Evolutionary conservation across 164 flowering plant genomes (phyloP), one percentile per base, ranked within the genome.

Genomic region (Houttuynia cordata): DNA sequence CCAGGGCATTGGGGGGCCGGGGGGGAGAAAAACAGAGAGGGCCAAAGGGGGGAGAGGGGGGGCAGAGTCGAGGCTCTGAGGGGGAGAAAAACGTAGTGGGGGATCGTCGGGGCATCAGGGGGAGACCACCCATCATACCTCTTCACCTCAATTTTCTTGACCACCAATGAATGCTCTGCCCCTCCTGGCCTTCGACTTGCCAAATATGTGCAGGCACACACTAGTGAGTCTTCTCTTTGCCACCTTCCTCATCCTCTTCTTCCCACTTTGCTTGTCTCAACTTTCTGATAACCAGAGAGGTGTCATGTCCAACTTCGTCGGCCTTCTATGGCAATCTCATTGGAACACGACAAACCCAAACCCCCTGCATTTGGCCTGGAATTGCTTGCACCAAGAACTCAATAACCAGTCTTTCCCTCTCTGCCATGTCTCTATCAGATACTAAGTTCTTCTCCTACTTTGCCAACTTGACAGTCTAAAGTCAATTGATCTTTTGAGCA

Each of bases 351-450:
- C 55, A 13, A 15, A 49, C 30, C 60, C 76, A 24, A 55, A 77
- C 62, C 86, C n/a, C 88, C 13, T 83, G 91, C 67, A 64, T 24
- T 18, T 85, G 95, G 95, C 49, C 60, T 10, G 78, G 91, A 57
- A 79, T 85, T 34, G 37, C 15, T 0, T 85, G 91, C 75, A 63
- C 42, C 51, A 12, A 37, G 41, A 58, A 67, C 24, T 68, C 70
- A 19, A 60, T 83, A 17, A 71, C 55, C 19, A 22, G 56, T 1
- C 71, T 87, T 34, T 70, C 81, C 24, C 67, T 84, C 9, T 66
- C 78, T 37, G 71, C 14, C 49, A 3, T 45, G 3, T 45, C 49
- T 45, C 64, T 19, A 61, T 74, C 51, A 66, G 63, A 13, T 51
- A 85, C 13, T 73, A 82, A 53, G 59, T 17, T 51, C 58, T 78